phyloP scores from a whole-genome alignment of 345 rosid species.

The Eutrema heterophyllum region DNA sequence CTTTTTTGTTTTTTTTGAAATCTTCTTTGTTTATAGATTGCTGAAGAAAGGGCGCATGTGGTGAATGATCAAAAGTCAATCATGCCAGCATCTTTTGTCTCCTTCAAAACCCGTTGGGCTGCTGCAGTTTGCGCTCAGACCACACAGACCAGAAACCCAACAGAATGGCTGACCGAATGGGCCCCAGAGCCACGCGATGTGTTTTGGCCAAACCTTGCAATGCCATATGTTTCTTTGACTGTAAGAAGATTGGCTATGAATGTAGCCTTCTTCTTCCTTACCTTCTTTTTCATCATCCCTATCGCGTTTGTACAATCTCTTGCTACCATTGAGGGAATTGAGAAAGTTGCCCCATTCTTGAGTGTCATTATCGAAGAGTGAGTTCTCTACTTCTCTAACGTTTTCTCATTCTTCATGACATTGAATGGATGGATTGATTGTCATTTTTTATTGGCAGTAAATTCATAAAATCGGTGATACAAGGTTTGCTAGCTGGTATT shows the following conservation, averaged over 20 bases:
- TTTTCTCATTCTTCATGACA: background rate
- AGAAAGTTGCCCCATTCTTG: constrained; percentile 66
- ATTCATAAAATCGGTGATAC: constrained; percentile 61
- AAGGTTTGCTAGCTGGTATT: constrained; percentile 86
- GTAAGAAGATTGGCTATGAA: constrained; percentile 64
- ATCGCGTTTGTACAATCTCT: constrained; percentile 86
- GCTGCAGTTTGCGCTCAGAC: constrained; percentile 99
- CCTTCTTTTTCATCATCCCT: constrained; percentile 95
- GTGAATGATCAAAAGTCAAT: constrained; percentile 60
- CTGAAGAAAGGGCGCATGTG: constrained; percentile 56
- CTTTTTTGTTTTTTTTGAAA: background rate
- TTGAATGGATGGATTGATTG: background rate
- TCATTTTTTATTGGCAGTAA: constrained; percentile 38
- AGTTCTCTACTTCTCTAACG: constrained; percentile 29
- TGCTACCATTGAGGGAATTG: constrained; percentile 82
- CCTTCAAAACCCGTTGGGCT: constrained; percentile 93
- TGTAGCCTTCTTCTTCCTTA: constrained; percentile 89
- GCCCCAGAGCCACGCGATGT: constrained; percentile 96
- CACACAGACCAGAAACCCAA: constrained; percentile 80
- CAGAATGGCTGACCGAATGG: constrained; percentile 92
- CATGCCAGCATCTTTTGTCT: constrained; percentile 95
- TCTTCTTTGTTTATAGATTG: constrained; percentile 48
- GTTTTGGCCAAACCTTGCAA: constrained; percentile 79
- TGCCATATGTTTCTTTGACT: constrained; percentile 74
- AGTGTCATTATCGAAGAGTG: constrained; percentile 56